Percentiles rank a stretch among this genome's conserved stretches.
Conservation (phyloP, 1,284 basidiomycete species). For the Afroboletus lepidellus region DNA sequence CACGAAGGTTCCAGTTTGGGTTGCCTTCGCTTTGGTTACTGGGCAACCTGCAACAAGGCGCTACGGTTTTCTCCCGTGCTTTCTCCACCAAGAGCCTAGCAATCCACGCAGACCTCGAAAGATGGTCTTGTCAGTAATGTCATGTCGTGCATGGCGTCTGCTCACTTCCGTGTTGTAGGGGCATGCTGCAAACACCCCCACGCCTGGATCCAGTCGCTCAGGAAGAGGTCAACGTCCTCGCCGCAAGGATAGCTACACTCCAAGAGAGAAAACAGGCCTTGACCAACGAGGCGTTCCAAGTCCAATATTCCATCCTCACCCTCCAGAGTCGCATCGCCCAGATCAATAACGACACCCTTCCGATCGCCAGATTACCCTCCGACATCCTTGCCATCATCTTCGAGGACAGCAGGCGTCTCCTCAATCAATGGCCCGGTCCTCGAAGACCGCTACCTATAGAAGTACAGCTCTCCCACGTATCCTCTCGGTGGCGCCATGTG, state of each 20-base stretch:
- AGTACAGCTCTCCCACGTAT: conserved; percentile 35
- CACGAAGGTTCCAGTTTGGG: conserved; percentile 16
- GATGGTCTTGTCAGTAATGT: conserved; percentile 26
- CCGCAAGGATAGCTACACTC: conserved; percentile 19
- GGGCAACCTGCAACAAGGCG: not conserved
- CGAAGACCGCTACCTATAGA: conserved; percentile 33
- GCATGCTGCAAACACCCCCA: conserved; percentile 18
- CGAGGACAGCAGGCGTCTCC: conserved; percentile 31
- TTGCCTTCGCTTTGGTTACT: conserved; percentile 2
- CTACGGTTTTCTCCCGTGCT: not conserved
- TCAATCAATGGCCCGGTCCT: conserved; percentile 29
- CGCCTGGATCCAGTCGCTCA: conserved; percentile 25
- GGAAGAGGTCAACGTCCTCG: conserved; percentile 28
- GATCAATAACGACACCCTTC: conserved; percentile 33
- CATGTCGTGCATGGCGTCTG: conserved; percentile 10
- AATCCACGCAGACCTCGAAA: conserved; percentile 13
- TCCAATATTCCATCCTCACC: conserved; percentile 30
- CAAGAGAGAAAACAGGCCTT: conserved; percentile 26
- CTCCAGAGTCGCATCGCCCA: conserved; percentile 35
- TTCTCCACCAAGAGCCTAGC: not conserved
- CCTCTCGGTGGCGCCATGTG: conserved; percentile 32
- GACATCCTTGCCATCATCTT: conserved; percentile 36
- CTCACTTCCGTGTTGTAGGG: conserved; percentile 24
- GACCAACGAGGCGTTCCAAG: conserved; percentile 25
- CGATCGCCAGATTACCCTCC: conserved; percentile 30